Percentiles rank a stretch among this genome's conserved stretches.
Conservation (phyloP, 352 stramenopile species). For the Phytopythium chamaehyphon region DNA sequence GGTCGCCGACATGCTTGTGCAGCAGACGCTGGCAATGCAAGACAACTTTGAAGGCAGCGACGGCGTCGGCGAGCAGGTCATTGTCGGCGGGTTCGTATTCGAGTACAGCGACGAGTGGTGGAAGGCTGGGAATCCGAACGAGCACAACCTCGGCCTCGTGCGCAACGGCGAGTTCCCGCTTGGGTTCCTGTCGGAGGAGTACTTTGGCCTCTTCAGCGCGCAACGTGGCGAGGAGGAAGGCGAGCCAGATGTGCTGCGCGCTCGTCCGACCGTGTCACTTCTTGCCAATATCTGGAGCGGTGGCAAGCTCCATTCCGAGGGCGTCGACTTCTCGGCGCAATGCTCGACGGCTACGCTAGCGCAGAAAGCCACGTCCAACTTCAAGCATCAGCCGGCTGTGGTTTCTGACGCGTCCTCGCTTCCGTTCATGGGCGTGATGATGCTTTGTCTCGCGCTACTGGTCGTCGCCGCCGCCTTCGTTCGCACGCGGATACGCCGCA, state of each 20-base stretch:
- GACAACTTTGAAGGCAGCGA: slow-evolving; percentile 49
- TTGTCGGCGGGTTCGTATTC: slow-evolving; percentile 69
- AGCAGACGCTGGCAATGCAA: slow-evolving; percentile 52
- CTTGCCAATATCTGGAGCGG: slow-evolving; percentile 44
- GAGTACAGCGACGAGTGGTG: slow-evolving; percentile 81
- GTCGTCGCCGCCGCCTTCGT: not conserved
- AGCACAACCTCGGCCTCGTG: slow-evolving; percentile 48
- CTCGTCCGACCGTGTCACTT: slow-evolving; percentile 47
- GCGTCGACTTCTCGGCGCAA: slow-evolving; percentile 21
- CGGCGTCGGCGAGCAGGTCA: slow-evolving; percentile 36
- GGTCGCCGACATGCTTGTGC: slow-evolving; percentile 34
- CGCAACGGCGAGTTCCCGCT: slow-evolving; percentile 52
- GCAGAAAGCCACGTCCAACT: not conserved
- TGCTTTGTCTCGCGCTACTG: slow-evolving; percentile 1
- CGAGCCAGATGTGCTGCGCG: slow-evolving; percentile 28
- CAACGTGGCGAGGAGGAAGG: slow-evolving; percentile 11
- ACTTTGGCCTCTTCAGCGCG: slow-evolving; percentile 45
- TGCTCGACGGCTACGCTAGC: not conserved
- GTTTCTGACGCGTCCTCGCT: not conserved
- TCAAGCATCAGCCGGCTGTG: not conserved
- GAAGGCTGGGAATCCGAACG: slow-evolving; percentile 45
- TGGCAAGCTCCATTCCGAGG: slow-evolving; percentile 27
- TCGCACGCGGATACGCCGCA: slow-evolving; percentile 1
- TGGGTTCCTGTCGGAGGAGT: slow-evolving; percentile 63
- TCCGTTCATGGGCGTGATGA: not conserved